Conservation (phyloP, 208 protist genomes). For the Strigomonas galati region DNA sequence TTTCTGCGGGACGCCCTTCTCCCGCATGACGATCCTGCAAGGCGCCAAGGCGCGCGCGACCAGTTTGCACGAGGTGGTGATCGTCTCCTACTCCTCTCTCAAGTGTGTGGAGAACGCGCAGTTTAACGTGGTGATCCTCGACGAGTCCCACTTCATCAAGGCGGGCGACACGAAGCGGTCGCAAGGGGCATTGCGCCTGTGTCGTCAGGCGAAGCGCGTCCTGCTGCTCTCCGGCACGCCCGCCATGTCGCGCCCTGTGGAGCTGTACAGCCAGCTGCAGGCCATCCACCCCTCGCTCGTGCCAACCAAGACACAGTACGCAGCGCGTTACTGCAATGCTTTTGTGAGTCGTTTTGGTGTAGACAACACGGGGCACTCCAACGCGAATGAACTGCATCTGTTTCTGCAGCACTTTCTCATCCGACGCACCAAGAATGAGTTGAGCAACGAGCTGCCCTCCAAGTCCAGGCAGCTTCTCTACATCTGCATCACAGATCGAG, state of each 20-base stretch:
- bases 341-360: constrained; percentile 72
- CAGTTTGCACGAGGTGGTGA: constrained; percentile 61
- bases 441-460: constrained; percentile 85
- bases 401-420: constrained; percentile 91
- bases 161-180: constrained; percentile 77
- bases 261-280: constrained; percentile 94
- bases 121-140: constrained; percentile 91
- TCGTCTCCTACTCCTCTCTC: constrained; percentile 80
- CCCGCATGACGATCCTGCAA: constrained; percentile 71
- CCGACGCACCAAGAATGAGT: constrained; percentile 90
- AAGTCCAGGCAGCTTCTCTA: constrained; percentile 88
- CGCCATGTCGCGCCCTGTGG: constrained; percentile 91
- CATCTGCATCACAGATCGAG: constrained; percentile 75
- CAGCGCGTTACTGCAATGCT: constrained; percentile 92
- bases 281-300: constrained; percentile 53
- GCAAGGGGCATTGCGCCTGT: constrained; percentile 70
- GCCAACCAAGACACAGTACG: constrained; percentile 81
- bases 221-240: constrained; percentile 94
- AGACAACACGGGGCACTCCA: constrained; percentile 69
- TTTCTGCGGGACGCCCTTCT: constrained; percentile 77
- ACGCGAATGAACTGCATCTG: constrained; percentile 91
- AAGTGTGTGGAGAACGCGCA: constrained; percentile 52
- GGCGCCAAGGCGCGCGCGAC: constrained; percentile 36
- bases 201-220: constrained; percentile 59
- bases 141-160: constrained; percentile 97